Evolutionary conservation across 1,284 basidiomycete genomes (phyloP).

Genomic region (Fomitiporia mediterranea): DNA sequence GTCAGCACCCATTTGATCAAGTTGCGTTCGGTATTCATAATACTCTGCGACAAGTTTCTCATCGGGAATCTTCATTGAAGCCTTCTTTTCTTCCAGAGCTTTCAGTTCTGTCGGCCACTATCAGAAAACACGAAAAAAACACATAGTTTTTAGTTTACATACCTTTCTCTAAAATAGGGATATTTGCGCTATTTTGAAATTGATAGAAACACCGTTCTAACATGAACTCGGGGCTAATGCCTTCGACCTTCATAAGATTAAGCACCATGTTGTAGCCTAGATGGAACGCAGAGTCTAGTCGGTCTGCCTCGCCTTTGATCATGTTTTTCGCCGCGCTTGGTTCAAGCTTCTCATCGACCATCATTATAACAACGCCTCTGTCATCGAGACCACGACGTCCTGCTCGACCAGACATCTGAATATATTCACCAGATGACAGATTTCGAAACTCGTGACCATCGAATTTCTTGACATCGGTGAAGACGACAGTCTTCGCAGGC

Average conservation of each 20-base stretch:
- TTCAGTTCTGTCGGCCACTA: constrained; percentile 54
- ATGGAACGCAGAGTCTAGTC: constrained; percentile 97
- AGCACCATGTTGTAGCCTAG: constrained; percentile 99
- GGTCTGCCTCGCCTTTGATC: constrained; percentile 98
- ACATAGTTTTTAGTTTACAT: neutral
- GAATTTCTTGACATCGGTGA: constrained; percentile 93
- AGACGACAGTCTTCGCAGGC: constrained; percentile 99
- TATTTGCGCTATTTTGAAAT: constrained; percentile 90
- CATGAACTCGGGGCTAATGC: constrained; percentile 98
- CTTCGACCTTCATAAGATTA: constrained; percentile 98
- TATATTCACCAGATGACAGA: constrained; percentile 89
- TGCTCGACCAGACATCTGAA: constrained; percentile 98
- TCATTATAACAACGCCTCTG: constrained; percentile 99
- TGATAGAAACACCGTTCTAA: constrained; percentile 97
- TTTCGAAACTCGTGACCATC: constrained; percentile 95
- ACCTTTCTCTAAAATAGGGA: constrained; percentile 88
- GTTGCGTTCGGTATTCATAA: constrained; percentile 86
- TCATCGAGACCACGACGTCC: constrained; percentile 97
- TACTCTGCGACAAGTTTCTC: constrained; percentile 87
- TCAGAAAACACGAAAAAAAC: neutral
- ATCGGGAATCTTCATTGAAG: constrained; percentile 70
- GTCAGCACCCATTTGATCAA: constrained; percentile 85
- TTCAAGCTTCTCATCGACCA: constrained; percentile 98
- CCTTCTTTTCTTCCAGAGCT: constrained; percentile 67
- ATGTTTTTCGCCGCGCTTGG: constrained; percentile 90